A percentile compares a stretch with the other conserved stretches of the same genome.
phyloP scores from a whole-genome alignment of 768 basidiomycete species.

The Boletus huronensis region DNA sequence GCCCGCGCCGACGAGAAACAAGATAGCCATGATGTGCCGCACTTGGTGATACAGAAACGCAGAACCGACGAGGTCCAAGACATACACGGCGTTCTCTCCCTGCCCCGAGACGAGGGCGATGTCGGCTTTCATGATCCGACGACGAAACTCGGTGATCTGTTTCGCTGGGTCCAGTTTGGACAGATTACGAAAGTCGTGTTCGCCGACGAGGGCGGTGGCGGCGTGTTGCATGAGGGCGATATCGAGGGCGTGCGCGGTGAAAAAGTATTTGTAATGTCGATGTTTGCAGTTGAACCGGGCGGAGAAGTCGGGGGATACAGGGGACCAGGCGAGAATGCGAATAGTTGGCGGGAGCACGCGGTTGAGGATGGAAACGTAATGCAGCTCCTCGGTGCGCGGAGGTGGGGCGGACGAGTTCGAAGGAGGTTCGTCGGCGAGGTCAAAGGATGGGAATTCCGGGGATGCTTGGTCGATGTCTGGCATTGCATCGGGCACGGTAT shows the following conservation, averaged over 20 bases:
- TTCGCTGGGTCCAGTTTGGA: conserved; percentile 92
- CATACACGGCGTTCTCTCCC: conserved; percentile 44
- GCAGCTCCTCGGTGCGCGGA: conserved; percentile 49
- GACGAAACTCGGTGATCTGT: conserved; percentile 77
- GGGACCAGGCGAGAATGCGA: conserved; percentile 91
- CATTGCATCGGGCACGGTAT: neutral
- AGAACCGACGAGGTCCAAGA: conserved; percentile 80
- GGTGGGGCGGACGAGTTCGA: conserved; percentile 32
- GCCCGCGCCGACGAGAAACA: conserved; percentile 83
- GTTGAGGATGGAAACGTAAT: conserved; percentile 81
- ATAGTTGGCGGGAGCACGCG: conserved; percentile 85
- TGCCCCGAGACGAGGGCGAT: conserved; percentile 44
- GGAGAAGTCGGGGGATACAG: conserved; percentile 74
- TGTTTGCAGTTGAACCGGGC: conserved; percentile 83
- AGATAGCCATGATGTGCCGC: conserved; percentile 86
- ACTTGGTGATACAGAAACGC: conserved; percentile 97
- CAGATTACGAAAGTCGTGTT: conserved; percentile 94
- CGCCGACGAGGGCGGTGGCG: conserved; percentile 69
- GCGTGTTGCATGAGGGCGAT: conserved; percentile 72
- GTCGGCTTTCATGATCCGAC: conserved; percentile 64
- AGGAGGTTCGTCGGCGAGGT: conserved; percentile 38
- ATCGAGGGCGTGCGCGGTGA: conserved; percentile 66
- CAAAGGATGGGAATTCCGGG: conserved; percentile 25
- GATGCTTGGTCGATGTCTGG: conserved; percentile 7
- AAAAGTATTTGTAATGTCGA: conserved; percentile 98